Conservation (phyloP, 305 asterid species). For the Salvia sclarea region DNA sequence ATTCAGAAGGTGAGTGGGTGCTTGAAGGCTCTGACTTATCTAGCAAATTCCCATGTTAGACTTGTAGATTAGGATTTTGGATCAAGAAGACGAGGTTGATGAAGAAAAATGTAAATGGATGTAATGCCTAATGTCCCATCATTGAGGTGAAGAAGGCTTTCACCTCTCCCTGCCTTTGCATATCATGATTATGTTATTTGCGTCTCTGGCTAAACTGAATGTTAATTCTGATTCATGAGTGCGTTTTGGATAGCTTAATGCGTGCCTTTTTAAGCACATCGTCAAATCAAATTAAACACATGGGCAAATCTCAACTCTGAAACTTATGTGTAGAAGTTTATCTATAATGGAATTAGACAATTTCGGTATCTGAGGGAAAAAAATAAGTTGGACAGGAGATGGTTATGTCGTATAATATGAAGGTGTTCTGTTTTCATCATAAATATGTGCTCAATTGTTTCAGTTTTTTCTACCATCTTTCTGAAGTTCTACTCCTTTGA, state of each 20-base stretch:
- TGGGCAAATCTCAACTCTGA: neutral
- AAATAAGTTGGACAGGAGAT: neutral
- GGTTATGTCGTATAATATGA: neutral
- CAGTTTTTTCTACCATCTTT: constrained; percentile 15
- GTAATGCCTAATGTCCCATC: neutral
- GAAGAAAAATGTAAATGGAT: neutral
- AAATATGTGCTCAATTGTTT: neutral
- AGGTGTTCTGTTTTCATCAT: neutral
- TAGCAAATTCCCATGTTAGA: neutral
- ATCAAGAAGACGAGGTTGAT: constrained; percentile 1
- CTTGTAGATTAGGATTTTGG: neutral
- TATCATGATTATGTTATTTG: neutral
- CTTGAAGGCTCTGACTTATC: constrained; percentile 1
- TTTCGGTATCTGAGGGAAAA: neutral
- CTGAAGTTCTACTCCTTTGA: neutral
- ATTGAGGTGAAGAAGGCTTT: neutral
- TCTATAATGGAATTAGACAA: neutral
- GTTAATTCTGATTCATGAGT: neutral
- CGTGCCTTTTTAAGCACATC: neutral
- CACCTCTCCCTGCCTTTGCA: neutral
- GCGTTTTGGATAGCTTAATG: neutral
- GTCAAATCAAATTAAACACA: neutral
- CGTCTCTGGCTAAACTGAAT: neutral
- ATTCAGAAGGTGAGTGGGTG: constrained; percentile 56
- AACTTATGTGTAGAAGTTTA: neutral